Conservation (phyloP, 2,329 filamentous ascomycete species). For the Tolypocladium guangdongense region DNA sequence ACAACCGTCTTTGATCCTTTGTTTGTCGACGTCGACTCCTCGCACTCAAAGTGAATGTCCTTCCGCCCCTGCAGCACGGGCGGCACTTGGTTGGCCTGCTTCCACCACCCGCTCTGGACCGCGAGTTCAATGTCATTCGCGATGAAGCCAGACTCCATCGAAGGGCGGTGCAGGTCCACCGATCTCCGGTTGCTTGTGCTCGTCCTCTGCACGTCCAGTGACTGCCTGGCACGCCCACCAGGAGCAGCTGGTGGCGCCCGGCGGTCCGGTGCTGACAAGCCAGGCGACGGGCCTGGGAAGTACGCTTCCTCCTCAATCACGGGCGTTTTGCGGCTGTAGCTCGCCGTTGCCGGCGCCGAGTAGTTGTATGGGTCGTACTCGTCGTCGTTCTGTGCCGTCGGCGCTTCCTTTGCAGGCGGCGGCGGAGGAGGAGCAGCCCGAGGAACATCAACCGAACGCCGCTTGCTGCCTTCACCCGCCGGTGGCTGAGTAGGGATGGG, state of each 20-base stretch:
- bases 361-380: conserved; percentile 62
- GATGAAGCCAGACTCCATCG: conserved; percentile 71
- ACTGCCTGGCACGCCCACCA: conserved; percentile 17
- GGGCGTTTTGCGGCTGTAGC: conserved; percentile 23
- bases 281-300: conserved; percentile 35
- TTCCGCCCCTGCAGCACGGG: conserved; percentile 72
- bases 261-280: conserved; percentile 33
- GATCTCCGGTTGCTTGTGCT: conserved; percentile 44
- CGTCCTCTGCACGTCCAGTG: conserved; percentile 25
- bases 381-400: conserved; percentile 37
- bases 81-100: conserved; percentile 65
- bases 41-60: conserved; percentile 73
- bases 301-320: conserved; percentile 35
- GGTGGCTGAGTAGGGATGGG: conserved; percentile 53
- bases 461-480: conserved; percentile 33
- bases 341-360: conserved; percentile 21
- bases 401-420: conserved; percentile 14
- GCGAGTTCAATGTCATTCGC: conserved; percentile 79
- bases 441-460: conserved; percentile 60
- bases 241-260: conserved; percentile 30
- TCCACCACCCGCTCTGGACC: conserved; percentile 74
- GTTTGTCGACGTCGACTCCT: conserved; percentile 62
- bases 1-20: conserved; percentile 60
- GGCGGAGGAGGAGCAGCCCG: conserved; percentile 55
- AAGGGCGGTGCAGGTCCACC: conserved; percentile 64